These are phyloP conservation scores for Diaporthe sp. DNA, from an alignment of 2,329 filamentous ascomycete genomes.

Conservation along the genomic window DNA sequence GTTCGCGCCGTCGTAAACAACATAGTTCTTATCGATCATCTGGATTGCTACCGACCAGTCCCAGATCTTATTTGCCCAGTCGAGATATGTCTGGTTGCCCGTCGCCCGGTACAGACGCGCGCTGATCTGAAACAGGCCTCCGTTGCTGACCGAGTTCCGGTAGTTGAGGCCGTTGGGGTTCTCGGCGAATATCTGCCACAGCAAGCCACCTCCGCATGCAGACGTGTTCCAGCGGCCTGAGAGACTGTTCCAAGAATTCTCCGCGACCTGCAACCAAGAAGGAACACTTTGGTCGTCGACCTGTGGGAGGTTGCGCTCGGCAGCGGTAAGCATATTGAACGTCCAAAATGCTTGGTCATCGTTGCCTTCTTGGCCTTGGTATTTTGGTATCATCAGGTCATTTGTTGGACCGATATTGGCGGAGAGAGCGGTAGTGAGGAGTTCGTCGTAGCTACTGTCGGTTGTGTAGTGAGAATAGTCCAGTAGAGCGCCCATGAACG, in stretches of 20 bases:
- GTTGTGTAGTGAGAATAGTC: conserved; percentile 79
- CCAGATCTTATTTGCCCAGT: conserved; percentile 78
- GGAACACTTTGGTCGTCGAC: conserved; percentile 66
- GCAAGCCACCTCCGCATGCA: conserved; percentile 78
- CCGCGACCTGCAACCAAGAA: conserved; percentile 76
- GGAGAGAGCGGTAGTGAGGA: conserved; percentile 70
- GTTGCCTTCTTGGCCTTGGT: conserved; percentile 76
- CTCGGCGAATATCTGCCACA: conserved; percentile 85
- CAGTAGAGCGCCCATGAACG: conserved; percentile 76
- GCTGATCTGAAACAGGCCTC: conserved; percentile 85
- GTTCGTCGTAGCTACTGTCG: conserved; percentile 73
- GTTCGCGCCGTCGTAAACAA: conserved; percentile 75
- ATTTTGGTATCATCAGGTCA: conserved; percentile 72
- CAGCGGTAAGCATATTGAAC: conserved; percentile 76
- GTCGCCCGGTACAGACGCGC: conserved; percentile 81
- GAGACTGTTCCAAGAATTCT: conserved; percentile 81
- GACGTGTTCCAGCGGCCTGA: conserved; percentile 77
- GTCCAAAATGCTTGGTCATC: conserved; percentile 84
- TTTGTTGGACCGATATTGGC: conserved; percentile 69
- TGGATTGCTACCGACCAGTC: conserved; percentile 73
- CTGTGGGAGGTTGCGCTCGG: conserved; percentile 77
- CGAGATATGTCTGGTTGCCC: conserved; percentile 73
- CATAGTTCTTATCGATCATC: conserved; percentile 68
- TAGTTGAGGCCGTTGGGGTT: conserved; percentile 84
- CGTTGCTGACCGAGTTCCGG: conserved; percentile 87